Evolutionary conservation across 2,329 filamentous ascomycete species (phyloP), one percentile per base, ranked within the genome.

Genomic region (Penicillium sumatraense): DNA sequence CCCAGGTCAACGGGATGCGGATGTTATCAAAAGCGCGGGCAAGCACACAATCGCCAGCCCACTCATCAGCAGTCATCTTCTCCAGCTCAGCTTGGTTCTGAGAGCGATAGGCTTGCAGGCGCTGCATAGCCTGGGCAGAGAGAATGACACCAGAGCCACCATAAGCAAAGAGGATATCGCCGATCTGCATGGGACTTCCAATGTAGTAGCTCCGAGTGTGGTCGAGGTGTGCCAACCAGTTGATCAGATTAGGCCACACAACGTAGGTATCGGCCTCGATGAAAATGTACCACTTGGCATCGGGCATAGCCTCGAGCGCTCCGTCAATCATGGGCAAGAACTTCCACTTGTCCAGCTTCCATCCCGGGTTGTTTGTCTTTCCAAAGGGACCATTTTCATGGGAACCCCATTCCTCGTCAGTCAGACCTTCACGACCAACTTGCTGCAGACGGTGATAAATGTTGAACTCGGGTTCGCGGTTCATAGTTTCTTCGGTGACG

Each of bases 251-350:
- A 33, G 74, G 70, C 74, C 82, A 82, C 20, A 83, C 67, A 14
- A 85, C 67, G 59, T 82, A 85, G 0, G 82, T 84, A 61, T 86
- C 83, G 0, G 80, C 77, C 58, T 85, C 83, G 20, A 83, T 75
- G 64, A 86, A 86, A 50, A 83, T 70, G 57, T 80, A 86, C 83
- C 83, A 86, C 48, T 79, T 80, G 41, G 79, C 78, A 11, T 80
- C 66, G 0, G 81, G 81, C 24, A 59, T 63, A 46, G 72, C 63
- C 33, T 69, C 67, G 35, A 76, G 68, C 0, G 80, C 76, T 49
- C 77, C 74, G 48, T 82, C 77, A 9, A 82, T 76, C 72, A 83
- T 78, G 4, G 81, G 81, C 11, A 84, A 67, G 54, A 82, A 80
- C 60, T 84, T 84, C 81, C 81, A 83, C 59, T 83, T 83, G 57